phyloP scores from a whole-genome alignment of 2,329 filamentous ascomycete genomes.

The Phyllosticta ampelicida region DNA sequence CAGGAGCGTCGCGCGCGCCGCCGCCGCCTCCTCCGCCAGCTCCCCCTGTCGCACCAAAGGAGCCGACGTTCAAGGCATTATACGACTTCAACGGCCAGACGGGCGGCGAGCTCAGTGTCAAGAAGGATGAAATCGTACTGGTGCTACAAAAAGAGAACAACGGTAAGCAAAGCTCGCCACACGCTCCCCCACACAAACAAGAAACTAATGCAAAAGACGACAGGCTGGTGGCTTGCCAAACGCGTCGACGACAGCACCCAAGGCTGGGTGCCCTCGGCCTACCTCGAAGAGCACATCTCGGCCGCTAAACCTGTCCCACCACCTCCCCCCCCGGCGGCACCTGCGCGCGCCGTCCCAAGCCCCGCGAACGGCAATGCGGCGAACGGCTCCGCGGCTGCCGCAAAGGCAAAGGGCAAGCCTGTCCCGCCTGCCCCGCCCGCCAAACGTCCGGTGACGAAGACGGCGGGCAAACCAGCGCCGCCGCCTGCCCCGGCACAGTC shows the following conservation, averaged over 20 bases:
- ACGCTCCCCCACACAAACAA: background rate
- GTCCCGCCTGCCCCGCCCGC: slow-evolving; percentile 66
- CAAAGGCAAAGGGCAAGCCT: slow-evolving; percentile 27
- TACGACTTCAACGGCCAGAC: slow-evolving; percentile 86
- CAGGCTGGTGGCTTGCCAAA: slow-evolving; percentile 95
- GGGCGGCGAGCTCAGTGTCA: slow-evolving; percentile 74
- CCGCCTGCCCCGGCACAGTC: slow-evolving; percentile 52
- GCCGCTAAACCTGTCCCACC: slow-evolving; percentile 42
- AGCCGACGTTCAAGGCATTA: slow-evolving; percentile 76
- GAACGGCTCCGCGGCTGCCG: slow-evolving; percentile 28
- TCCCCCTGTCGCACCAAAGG: slow-evolving; percentile 48
- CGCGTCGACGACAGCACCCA: slow-evolving; percentile 56
- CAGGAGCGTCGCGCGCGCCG: slow-evolving; percentile 37
- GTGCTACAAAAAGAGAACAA: slow-evolving; percentile 93
- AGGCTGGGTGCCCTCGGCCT: slow-evolving; percentile 90
- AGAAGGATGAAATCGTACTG: slow-evolving; percentile 69
- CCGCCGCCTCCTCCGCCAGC: slow-evolving; percentile 54
- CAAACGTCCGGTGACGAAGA: slow-evolving; percentile 58
- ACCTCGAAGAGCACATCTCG: slow-evolving; percentile 68
- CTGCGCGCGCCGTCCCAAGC: slow-evolving; percentile 32
- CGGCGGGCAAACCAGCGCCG: slow-evolving; percentile 54
- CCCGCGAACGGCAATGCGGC: slow-evolving; percentile 40
- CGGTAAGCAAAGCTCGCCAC: slow-evolving; percentile 46
- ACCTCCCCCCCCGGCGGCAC: slow-evolving; percentile 39
- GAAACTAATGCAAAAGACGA: background rate